Base-by-base conservation (phyloP, 208 protist genomes). In the Trypanosoma platydactyli region DNA sequence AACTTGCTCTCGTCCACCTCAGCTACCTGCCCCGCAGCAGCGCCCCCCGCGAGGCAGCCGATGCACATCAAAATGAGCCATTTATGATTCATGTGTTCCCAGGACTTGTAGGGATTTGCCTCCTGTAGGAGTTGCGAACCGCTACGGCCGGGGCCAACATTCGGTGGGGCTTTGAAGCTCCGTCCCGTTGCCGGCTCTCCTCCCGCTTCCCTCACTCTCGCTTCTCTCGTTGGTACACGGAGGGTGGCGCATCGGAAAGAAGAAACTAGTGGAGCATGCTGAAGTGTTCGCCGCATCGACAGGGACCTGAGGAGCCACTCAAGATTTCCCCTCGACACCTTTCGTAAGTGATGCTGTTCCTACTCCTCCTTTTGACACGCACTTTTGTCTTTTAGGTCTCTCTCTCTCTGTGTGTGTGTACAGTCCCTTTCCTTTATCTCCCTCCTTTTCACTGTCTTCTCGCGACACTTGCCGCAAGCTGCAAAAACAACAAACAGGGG, bases 71-170 rank as follows among this genome's bases (percentile, higher is more conserved):
- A 49, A 30, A 91, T 63, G 12, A 94, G 76, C 88, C 84, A 94
- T 42, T 68, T 88, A 76, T 94, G 88, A 59, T 75, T 94, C 50
- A 94, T 63, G 69, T 94, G 88, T 61, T 91, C 78, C 85, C 88
- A 91, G 38, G 88, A 94, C 68, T 94, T 94, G 78, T 81, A 94
- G 15, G 88, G 88, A 50, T 94, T 94, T 38, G 88, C 88, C 52
- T 85, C 88, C 48, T 85, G 50, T 12, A 16, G 30, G 16, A 78
- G 73, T 54, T 68, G 52, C 33, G 71, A 63, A 27, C 61, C 73
- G 13, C 60, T 45, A 1, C 84, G 63, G 16, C 80, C 80, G 13
- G 73, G 45, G 29, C 82, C 78, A n/a, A 81, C 69, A 44, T 88
- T 80, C 5, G 75, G 74, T 1, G 83, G 73, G 16, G 79, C 76